Evolutionary conservation across 306 rosid species (phyloP).

Genomic region (Pueraria montana): DNA sequence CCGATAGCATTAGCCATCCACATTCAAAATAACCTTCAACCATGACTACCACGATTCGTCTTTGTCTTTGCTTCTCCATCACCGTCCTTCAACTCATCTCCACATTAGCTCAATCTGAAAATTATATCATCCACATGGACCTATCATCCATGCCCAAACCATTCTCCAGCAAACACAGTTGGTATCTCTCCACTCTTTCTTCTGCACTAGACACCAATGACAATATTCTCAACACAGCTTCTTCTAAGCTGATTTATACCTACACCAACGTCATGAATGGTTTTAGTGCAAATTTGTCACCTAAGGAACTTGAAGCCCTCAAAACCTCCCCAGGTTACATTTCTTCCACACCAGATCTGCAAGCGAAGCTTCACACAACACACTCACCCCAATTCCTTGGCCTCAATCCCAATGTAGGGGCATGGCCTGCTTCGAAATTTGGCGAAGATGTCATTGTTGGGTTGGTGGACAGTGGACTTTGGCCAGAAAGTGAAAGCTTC

Average conservation of each 20-base stretch:
- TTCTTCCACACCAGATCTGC: slow-evolving; percentile 55
- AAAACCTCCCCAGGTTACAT: slow-evolving; percentile 62
- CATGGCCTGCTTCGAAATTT: slow-evolving; percentile 58
- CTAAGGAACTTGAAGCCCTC: slow-evolving; percentile 60
- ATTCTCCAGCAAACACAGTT: slow-evolving; percentile 58
- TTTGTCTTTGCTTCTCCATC: not conserved
- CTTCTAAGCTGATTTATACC: slow-evolving; percentile 59
- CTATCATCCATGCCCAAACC: slow-evolving; percentile 67
- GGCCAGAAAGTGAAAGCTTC: slow-evolving; percentile 5
- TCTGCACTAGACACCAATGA: slow-evolving; percentile 22
- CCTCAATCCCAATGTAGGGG: slow-evolving; percentile 52
- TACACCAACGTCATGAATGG: slow-evolving; percentile 70
- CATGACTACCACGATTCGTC: slow-evolving; percentile 27
- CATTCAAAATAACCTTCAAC: not conserved
- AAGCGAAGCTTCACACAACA: slow-evolving; percentile 56
- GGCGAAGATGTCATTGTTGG: slow-evolving; percentile 63
- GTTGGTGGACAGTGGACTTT: not conserved
- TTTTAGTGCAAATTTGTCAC: slow-evolving; percentile 67
- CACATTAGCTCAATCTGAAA: slow-evolving; percentile 46
- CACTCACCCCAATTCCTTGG: slow-evolving; percentile 57
- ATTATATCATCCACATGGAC: slow-evolving; percentile 35
- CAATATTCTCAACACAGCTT: not conserved
- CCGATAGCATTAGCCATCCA: not conserved
- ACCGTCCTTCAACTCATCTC: not conserved
- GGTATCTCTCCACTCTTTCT: slow-evolving; percentile 63